These are phyloP conservation scores for Scheffersomyces lignicola DNA, from an alignment of 1,139 yeast species.

Conservation along the genomic window DNA sequence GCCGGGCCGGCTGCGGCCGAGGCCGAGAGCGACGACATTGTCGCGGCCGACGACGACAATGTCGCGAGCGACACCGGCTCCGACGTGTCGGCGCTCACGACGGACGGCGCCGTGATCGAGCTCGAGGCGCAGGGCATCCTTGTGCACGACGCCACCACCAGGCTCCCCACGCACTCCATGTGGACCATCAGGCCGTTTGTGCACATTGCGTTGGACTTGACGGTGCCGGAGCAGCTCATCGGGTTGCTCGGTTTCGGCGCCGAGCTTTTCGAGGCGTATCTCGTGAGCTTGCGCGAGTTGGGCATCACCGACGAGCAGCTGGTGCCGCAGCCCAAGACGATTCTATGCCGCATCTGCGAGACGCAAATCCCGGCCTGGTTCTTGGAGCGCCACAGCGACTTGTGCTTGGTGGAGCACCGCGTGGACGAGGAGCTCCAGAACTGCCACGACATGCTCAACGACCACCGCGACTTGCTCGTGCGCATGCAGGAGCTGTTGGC, in stretches of 20 bases:
- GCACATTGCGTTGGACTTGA: constrained; percentile 60
- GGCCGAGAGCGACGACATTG: constrained; percentile 11
- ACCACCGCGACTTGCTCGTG: constrained; percentile 61
- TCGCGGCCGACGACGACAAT: constrained; percentile 9
- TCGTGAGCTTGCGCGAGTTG: constrained; percentile 59
- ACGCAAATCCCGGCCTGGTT: constrained; percentile 94
- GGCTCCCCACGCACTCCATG: constrained; percentile 80
- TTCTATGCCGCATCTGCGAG: constrained; percentile 91
- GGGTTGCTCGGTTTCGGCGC: constrained; percentile 87
- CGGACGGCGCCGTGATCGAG: constrained; percentile 64
- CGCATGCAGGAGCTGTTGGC: constrained; percentile 43
- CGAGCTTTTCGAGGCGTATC: constrained; percentile 74
- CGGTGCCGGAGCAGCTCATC: constrained; percentile 65
- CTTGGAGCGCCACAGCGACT: constrained; percentile 86
- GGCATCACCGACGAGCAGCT: constrained; percentile 62
- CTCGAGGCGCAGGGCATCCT: constrained; percentile 95
- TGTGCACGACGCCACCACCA: constrained; percentile 62
- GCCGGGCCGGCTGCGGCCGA: constrained; percentile 9
- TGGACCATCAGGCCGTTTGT: constrained; percentile 87
- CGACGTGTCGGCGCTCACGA: no score
- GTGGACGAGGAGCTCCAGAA: constrained; percentile 77
- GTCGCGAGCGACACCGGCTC: constrained; percentile 14
- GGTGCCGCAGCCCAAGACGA: constrained; percentile 75
- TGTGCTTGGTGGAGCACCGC: constrained; percentile 83
- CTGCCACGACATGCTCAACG: constrained; percentile 75